Conservation (phyloP, 352 stramenopile species). For the Phytophthora pluvialis region DNA sequence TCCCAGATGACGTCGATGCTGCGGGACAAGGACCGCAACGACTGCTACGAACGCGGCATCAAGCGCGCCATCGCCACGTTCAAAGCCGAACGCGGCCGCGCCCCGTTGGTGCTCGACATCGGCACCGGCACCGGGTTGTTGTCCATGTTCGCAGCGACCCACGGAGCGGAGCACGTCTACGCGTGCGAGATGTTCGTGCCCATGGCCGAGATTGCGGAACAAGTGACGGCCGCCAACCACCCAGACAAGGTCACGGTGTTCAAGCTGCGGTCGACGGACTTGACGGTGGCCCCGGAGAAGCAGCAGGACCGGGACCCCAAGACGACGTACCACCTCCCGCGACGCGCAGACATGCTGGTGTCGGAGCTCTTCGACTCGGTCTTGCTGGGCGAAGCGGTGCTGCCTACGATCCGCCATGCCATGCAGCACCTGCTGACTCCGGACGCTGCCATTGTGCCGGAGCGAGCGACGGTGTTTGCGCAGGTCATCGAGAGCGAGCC, state of each 20-base stretch:
- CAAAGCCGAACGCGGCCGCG: constrained; percentile 40
- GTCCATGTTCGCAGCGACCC: constrained; percentile 88
- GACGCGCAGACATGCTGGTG: constrained; percentile 90
- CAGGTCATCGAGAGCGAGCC: constrained; percentile 71
- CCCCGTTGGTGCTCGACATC: constrained; percentile 82
- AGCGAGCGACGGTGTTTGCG: constrained; percentile 70
- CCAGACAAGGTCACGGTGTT: constrained; percentile 82
- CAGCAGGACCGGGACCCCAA: constrained; percentile 12
- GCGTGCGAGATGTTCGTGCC: constrained; percentile 92
- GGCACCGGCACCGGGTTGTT: constrained; percentile 81
- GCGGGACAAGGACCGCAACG: constrained; percentile 74
- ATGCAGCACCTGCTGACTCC: constrained; percentile 63
- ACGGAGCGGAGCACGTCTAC: constrained; percentile 90
- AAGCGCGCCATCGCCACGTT: constrained; percentile 65
- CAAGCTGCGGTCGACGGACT: constrained; percentile 73
- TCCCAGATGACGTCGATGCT: constrained; percentile 92
- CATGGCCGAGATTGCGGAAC: constrained; percentile 82
- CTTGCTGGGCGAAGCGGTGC: constrained; percentile 88
- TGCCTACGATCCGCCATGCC: constrained; percentile 86
- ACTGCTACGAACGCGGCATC: constrained; percentile 83
- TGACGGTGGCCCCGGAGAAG: constrained; percentile 45
- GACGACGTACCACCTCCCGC: constrained; percentile 51
- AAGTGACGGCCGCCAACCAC: constrained; percentile 74
- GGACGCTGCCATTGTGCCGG: constrained; percentile 71
- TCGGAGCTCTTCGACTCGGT: constrained; percentile 94